Conservation (phyloP, 495 filamentous ascomycete genomes). For the Penicillium angulare region DNA sequence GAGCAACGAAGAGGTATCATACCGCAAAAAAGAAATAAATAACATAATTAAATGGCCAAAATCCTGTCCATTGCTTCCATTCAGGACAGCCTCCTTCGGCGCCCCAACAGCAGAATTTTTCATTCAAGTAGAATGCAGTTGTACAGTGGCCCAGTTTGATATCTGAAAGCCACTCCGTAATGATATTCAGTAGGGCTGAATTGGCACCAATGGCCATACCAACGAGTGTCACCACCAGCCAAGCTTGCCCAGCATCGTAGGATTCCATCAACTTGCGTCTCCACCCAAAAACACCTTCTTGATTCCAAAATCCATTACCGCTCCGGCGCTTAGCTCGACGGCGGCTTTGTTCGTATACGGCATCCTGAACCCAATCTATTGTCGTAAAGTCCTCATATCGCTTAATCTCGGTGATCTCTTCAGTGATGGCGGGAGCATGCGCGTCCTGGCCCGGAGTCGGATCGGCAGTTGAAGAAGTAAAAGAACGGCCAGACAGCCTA, state of each 20-base stretch:
- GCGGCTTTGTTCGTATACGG: constrained; percentile 81
- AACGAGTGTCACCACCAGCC: constrained; percentile 96
- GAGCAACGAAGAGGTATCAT: constrained; percentile 20
- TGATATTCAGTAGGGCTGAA: constrained; percentile 89
- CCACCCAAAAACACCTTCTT: constrained; percentile 74
- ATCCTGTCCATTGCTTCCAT: constrained; percentile 86
- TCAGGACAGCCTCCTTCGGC: constrained; percentile 85
- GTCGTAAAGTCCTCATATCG: constrained; percentile 98
- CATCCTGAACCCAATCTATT: constrained; percentile 99
- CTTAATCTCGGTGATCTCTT: constrained; percentile 97
- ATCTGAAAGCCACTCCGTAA: constrained; percentile 96
- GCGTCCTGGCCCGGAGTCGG: constrained; percentile 41
- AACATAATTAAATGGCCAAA: constrained; percentile 78
- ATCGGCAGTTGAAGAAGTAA: constrained; percentile 56
- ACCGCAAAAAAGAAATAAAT: constrained; percentile 89
- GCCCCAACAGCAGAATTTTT: constrained; percentile 98
- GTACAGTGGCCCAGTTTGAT: constrained; percentile 93
- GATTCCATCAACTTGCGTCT: constrained; percentile 77
- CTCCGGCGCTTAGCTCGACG: constrained; percentile 72
- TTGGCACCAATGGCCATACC: constrained; percentile 91
- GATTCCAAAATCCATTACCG: constrained; percentile 71
- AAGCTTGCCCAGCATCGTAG: constrained; percentile 95
- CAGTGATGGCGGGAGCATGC: constrained; percentile 66
- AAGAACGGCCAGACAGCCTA: constrained; percentile 69
- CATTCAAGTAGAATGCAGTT: constrained; percentile 95